Evolutionary conservation across 2,329 filamentous ascomycete species (phyloP).

Genomic region (Trichoderma harzianum): DNA sequence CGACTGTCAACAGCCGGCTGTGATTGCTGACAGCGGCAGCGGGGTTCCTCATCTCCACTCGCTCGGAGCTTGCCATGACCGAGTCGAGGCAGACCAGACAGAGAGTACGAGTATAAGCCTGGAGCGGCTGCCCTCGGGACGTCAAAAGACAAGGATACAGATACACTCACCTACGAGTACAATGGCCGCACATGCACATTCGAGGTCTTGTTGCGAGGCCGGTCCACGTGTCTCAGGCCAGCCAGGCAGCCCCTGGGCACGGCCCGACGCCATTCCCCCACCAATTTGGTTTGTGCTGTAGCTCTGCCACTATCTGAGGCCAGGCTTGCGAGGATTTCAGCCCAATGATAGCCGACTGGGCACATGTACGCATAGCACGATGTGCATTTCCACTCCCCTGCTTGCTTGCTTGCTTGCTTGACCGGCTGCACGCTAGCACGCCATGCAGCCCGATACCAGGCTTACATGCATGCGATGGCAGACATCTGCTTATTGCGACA

Average conservation of each 20-base stretch:
- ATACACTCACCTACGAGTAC: background rate
- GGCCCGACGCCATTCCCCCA: constrained; percentile 1
- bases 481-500: background rate
- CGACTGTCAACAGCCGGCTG: background rate
- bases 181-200: background rate
- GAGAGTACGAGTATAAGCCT: background rate
- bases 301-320: background rate
- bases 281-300: background rate
- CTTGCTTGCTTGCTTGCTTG: background rate
- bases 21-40: background rate
- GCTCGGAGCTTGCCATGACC: background rate
- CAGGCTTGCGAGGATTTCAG: constrained; percentile 12
- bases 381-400: background rate
- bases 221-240: constrained; percentile 5
- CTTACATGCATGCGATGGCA: background rate
- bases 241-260: background rate
- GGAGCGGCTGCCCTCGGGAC: background rate
- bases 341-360: background rate
- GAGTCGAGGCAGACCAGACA: background rate
- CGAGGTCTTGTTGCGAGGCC: background rate
- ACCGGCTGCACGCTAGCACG: background rate
- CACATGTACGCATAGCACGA: background rate
- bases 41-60: background rate
- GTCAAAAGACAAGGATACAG: background rate
- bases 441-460: background rate